A percentile compares a stretch with the other conserved stretches of the same genome.
Evolutionary conservation across 2,329 filamentous ascomycete species (phyloP).

Genomic region (Hypoxylon sp.): DNA sequence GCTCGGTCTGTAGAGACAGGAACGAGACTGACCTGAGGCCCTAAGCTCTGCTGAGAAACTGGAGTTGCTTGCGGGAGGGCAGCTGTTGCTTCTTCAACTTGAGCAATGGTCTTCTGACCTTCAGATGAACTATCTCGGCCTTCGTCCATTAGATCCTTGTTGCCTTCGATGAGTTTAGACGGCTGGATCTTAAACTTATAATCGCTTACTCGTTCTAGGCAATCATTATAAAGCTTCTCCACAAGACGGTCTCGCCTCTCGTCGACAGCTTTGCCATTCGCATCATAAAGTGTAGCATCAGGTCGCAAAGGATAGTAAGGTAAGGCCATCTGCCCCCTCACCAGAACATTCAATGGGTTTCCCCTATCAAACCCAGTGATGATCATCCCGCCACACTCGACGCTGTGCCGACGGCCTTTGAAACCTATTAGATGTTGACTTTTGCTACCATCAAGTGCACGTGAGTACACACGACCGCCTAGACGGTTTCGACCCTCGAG

Average conservation of each 20-base stretch:
- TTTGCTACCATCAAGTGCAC: slow-evolving; percentile 72
- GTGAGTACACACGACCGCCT: slow-evolving; percentile 94
- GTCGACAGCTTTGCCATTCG: slow-evolving; percentile 82
- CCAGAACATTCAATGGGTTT: slow-evolving; percentile 91
- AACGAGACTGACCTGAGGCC: slow-evolving; percentile 69
- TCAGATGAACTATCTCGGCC: slow-evolving; percentile 83
- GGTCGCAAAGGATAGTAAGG: slow-evolving; percentile 85
- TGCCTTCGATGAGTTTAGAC: slow-evolving; percentile 82
- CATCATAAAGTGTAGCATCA: slow-evolving; percentile 92
- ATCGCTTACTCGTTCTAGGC: slow-evolving; percentile 89
- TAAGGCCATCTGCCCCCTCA: slow-evolving; percentile 90
- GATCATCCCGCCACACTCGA: slow-evolving; percentile 98
- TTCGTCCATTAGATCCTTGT: slow-evolving; percentile 84
- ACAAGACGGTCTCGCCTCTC: slow-evolving; percentile 83
- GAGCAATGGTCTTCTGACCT: slow-evolving; percentile 78
- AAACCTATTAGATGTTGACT: slow-evolving; percentile 65
- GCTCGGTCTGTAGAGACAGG: slow-evolving; percentile 77
- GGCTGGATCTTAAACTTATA: slow-evolving; percentile 85
- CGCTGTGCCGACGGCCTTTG: slow-evolving; percentile 78
- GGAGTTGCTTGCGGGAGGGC: slow-evolving; percentile 69
- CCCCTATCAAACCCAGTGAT: slow-evolving; percentile 97
- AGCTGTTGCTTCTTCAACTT: slow-evolving; percentile 78
- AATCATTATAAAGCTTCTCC: slow-evolving; percentile 94
- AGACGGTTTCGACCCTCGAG: slow-evolving; percentile 90
- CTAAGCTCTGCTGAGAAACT: slow-evolving; percentile 68